phyloP scores from a whole-genome alignment of 2,329 filamentous ascomycete species.

The Talaromyces pinophilus region DNA sequence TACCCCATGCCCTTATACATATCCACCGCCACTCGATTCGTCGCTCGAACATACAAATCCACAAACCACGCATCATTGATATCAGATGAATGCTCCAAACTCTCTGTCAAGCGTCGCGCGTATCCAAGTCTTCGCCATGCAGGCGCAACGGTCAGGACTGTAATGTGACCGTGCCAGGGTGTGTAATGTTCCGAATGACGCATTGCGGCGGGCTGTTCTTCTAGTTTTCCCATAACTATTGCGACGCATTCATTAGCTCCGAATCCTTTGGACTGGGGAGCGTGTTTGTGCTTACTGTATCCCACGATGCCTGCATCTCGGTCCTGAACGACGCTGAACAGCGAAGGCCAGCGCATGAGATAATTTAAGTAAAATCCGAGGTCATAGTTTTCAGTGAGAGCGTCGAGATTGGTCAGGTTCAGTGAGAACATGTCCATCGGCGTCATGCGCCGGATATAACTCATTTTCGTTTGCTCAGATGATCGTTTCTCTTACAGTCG shows the following conservation, averaged over 20 bases:
- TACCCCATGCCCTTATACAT: slow-evolving; percentile 89
- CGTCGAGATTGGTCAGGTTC: slow-evolving; percentile 93
- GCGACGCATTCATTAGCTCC: neutral
- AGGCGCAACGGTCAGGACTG: slow-evolving; percentile 88
- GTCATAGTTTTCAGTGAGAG: slow-evolving; percentile 97
- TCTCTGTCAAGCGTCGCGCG: slow-evolving; percentile 77
- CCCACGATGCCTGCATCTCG: slow-evolving; percentile 84
- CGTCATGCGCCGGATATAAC: slow-evolving; percentile 80
- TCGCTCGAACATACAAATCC: slow-evolving; percentile 87
- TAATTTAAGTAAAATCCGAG: slow-evolving; percentile 95
- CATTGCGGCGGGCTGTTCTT: slow-evolving; percentile 76
- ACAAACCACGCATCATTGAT: slow-evolving; percentile 89
- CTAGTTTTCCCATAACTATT: slow-evolving; percentile 93
- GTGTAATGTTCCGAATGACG: slow-evolving; percentile 82
- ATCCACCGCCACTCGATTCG: slow-evolving; percentile 81
- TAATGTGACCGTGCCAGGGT: slow-evolving; percentile 99
- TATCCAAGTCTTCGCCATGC: slow-evolving; percentile 82
- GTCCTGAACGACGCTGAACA: slow-evolving; percentile 91
- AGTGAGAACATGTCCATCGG: slow-evolving; percentile 83
- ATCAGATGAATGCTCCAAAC: slow-evolving; percentile 80
- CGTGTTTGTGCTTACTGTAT: slow-evolving; percentile 65
- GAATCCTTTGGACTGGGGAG: neutral
- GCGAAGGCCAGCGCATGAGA: slow-evolving; percentile 89
- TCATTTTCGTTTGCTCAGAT: slow-evolving; percentile 56
- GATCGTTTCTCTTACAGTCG: neutral